These are phyloP conservation scores for Trichoderma koningiopsis DNA, from an alignment of 2,329 filamentous ascomycete genomes.

Conservation along the genomic window DNA sequence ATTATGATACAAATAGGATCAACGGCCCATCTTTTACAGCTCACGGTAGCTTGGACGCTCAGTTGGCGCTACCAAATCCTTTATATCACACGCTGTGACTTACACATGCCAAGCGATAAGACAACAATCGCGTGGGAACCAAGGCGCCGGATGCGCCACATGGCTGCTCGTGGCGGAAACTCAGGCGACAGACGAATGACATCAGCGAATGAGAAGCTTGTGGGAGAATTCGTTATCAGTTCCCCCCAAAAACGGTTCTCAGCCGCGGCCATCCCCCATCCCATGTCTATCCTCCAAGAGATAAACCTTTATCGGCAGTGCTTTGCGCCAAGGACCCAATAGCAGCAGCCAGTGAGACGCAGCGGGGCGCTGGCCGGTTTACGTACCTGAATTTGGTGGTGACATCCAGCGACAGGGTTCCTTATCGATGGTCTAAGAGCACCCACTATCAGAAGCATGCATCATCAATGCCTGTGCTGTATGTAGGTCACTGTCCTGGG, in stretches of 20 bases:
- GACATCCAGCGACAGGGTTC: slow-evolving; percentile 26
- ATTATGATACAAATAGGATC: neutral
- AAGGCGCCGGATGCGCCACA: slow-evolving; percentile 28
- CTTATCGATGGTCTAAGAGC: slow-evolving; percentile 23
- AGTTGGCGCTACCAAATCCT: slow-evolving; percentile 13
- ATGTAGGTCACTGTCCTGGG: neutral
- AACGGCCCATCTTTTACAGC: neutral
- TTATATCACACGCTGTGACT: slow-evolving; percentile 9
- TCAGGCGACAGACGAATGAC: slow-evolving; percentile 6
- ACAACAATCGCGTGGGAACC: neutral
- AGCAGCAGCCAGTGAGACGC: slow-evolving; percentile 25
- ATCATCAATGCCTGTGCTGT: neutral
- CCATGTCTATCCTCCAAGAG: neutral
- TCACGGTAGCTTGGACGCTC: neutral
- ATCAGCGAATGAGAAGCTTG: neutral
- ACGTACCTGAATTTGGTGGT: slow-evolving; percentile 45
- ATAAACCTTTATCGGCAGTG: slow-evolving; percentile 20
- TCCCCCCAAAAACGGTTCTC: neutral
- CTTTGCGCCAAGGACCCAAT: neutral
- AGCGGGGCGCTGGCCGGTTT: slow-evolving; percentile 31
- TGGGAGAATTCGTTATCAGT: slow-evolving; percentile 18
- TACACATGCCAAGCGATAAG: slow-evolving; percentile 15
- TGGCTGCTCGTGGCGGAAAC: slow-evolving; percentile 20
- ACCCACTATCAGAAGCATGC: neutral
- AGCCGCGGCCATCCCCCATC: slow-evolving; percentile 1